Evolutionary conservation across 352 stramenopile species (phyloP).

Genomic region (Phytophthora parvispora): DNA sequence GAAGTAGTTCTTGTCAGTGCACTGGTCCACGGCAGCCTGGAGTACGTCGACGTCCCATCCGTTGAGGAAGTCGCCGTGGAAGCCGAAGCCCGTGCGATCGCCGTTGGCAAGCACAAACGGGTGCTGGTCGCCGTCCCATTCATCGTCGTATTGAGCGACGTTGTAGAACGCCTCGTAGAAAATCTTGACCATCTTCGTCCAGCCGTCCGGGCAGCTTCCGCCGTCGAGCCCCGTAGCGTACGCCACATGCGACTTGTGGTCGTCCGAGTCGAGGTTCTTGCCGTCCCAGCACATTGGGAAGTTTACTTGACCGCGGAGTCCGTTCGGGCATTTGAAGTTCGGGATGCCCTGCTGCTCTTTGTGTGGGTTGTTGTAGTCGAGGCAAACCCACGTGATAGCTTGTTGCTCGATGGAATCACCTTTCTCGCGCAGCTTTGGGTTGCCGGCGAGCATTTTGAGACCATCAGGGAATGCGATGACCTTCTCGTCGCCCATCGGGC

Average conservation of each 20-base stretch:
- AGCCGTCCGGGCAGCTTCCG: constrained; percentile 44
- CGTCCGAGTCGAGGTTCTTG: constrained; percentile 50
- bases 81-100: constrained; percentile 55
- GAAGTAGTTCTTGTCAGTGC: constrained; percentile 60
- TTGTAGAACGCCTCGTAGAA: constrained; percentile 70
- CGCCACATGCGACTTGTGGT: constrained; percentile 63
- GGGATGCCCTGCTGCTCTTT: constrained; percentile 57
- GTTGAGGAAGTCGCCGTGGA: constrained; percentile 69
- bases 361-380: constrained; percentile 53
- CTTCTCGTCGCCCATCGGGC: constrained; percentile 39
- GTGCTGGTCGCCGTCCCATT: constrained; percentile 58
- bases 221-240: constrained; percentile 57
- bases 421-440: constrained; percentile 41
- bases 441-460: constrained; percentile 60
- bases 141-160: constrained; percentile 54
- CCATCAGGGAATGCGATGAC: constrained; percentile 55
- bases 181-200: constrained; percentile 71
- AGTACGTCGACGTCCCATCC: constrained; percentile 57
- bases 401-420: constrained; percentile 49
- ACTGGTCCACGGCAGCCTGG: constrained; percentile 54
- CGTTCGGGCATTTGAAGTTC: constrained; percentile 53
- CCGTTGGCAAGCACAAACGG: constrained; percentile 63
- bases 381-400: constrained; percentile 57
- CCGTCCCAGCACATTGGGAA: constrained; percentile 70
- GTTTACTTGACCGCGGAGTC: constrained; percentile 60